These are phyloP conservation scores for Aegilops sharonensis DNA, from an alignment of 176 grass and related monocot genomes.

Conservation along the genomic window DNA sequence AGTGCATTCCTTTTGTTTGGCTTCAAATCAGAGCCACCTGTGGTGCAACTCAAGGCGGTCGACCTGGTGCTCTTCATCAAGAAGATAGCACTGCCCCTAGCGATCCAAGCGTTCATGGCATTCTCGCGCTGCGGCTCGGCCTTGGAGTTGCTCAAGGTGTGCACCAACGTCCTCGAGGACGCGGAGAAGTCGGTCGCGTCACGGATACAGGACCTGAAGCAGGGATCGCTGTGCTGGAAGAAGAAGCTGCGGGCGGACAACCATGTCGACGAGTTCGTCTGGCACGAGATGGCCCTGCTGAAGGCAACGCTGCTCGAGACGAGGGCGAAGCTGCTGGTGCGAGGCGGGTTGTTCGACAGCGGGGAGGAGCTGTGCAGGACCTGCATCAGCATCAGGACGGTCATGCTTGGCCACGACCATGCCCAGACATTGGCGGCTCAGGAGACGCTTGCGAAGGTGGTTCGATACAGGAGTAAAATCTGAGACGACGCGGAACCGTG, in stretches of 20 bases:
- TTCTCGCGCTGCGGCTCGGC: slow-evolving; percentile 84
- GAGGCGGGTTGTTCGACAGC: slow-evolving; percentile 74
- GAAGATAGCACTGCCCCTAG: slow-evolving; percentile 72
- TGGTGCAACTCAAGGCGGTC: slow-evolving; percentile 57
- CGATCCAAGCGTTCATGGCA: slow-evolving; percentile 71
- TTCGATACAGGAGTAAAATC: slow-evolving; percentile 86
- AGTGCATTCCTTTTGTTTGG: slow-evolving; percentile 86
- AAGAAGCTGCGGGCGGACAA: slow-evolving; percentile 64
- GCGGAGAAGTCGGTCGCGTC: slow-evolving; percentile 61
- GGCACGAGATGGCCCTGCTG: slow-evolving; percentile 87
- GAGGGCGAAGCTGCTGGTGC: slow-evolving; percentile 76
- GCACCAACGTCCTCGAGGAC: slow-evolving; percentile 86
- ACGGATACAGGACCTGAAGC: slow-evolving; percentile 66
- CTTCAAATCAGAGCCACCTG: slow-evolving; percentile 82
- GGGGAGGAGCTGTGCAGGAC: slow-evolving; percentile 87
- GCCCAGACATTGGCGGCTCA: slow-evolving; percentile 76
- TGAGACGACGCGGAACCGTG: slow-evolving; percentile 21
- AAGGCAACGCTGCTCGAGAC: slow-evolving; percentile 87
- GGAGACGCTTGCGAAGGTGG: slow-evolving; percentile 81
- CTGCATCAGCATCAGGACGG: slow-evolving; percentile 87
- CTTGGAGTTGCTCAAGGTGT: slow-evolving; percentile 88
- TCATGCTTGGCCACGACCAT: slow-evolving; percentile 88
- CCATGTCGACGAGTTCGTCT: slow-evolving; percentile 66
- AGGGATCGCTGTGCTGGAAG: slow-evolving; percentile 67
- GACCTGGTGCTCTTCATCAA: slow-evolving; percentile 88